Conservation (phyloP, 352 stramenopile species). For the Phytopythium montanum region DNA sequence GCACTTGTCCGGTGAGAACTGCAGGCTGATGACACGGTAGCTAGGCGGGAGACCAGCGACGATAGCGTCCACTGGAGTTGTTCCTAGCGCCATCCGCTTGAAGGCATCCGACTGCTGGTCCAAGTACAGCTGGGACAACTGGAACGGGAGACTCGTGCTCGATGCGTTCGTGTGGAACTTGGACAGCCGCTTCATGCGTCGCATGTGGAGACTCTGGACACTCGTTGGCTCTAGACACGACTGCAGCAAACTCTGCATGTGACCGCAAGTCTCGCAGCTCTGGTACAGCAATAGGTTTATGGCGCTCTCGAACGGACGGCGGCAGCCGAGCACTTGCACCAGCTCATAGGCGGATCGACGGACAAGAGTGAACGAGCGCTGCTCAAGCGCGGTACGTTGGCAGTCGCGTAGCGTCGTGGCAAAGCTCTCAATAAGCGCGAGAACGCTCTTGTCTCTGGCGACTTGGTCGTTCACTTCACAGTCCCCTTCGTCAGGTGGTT, state of each 20-base stretch:
- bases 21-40: slow-evolving; percentile 43
- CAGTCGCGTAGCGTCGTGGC: slow-evolving; percentile 21
- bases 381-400: slow-evolving; percentile 45
- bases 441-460: slow-evolving; percentile 4
- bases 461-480: slow-evolving; percentile 13
- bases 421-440: slow-evolving; percentile 23
- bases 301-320: slow-evolving; percentile 36
- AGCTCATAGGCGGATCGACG: slow-evolving; percentile 51
- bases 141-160: slow-evolving; percentile 50
- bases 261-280: slow-evolving; percentile 32
- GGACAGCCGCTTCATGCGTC: slow-evolving; percentile 32
- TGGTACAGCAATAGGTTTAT: slow-evolving; percentile 66
- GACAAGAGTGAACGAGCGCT: slow-evolving; percentile 31
- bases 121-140: slow-evolving; percentile 66
- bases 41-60: slow-evolving; percentile 34
- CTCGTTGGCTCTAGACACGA: slow-evolving; percentile 35
- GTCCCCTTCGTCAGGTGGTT: background rate
- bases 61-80: slow-evolving; percentile 31
- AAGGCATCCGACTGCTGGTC: slow-evolving; percentile 61
- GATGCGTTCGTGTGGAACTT: slow-evolving; percentile 33
- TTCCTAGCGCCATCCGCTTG: slow-evolving; percentile 48
- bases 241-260: slow-evolving; percentile 30
- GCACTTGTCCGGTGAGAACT: slow-evolving; percentile 64
- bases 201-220: slow-evolving; percentile 44
- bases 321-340: slow-evolving; percentile 49